Conservation (phyloP, 805 yeast species). For the Geotrichum ghanense region DNA sequence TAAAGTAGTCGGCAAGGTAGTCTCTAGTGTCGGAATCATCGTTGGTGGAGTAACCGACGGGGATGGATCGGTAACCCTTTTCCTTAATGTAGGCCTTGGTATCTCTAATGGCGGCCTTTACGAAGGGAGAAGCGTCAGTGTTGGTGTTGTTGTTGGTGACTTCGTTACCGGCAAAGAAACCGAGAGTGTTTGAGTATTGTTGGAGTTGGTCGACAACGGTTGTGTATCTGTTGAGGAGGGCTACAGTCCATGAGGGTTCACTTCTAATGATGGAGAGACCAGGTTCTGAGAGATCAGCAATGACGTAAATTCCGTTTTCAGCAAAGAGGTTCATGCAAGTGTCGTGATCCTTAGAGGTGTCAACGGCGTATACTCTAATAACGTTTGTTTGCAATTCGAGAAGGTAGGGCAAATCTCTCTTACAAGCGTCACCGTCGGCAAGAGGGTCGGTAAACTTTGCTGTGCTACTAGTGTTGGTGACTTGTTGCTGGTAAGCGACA, state of each 20-base stretch:
- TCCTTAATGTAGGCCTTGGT: slow-evolving; percentile 60
- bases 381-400: slow-evolving; percentile 59
- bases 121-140: slow-evolving; percentile 86
- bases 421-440: slow-evolving; percentile 56
- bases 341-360: slow-evolving; percentile 61
- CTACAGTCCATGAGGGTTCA: slow-evolving; percentile 67
- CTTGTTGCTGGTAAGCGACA: slow-evolving; percentile 72
- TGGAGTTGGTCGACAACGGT: slow-evolving; percentile 72
- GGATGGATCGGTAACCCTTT: slow-evolving; percentile 62
- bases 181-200: slow-evolving; percentile 70
- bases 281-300: slow-evolving; percentile 87
- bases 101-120: slow-evolving; percentile 93
- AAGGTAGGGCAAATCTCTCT: slow-evolving; percentile 75
- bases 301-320: slow-evolving; percentile 83
- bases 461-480: slow-evolving; percentile 45
- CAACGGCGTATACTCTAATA: slow-evolving; percentile 77
- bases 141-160: slow-evolving; percentile 75
- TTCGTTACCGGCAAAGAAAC: slow-evolving; percentile 97
- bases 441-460: slow-evolving; percentile 64
- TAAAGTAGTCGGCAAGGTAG: slow-evolving; percentile 69
- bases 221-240: slow-evolving; percentile 64
- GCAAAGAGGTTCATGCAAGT: slow-evolving; percentile 62
- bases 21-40: slow-evolving; percentile 78
- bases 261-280: slow-evolving; percentile 63
- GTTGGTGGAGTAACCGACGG: slow-evolving; percentile 89